These are phyloP conservation scores for Amphirosellinia nigrospora DNA, from an alignment of 495 filamentous ascomycete genomes.

Conservation along the genomic window DNA sequence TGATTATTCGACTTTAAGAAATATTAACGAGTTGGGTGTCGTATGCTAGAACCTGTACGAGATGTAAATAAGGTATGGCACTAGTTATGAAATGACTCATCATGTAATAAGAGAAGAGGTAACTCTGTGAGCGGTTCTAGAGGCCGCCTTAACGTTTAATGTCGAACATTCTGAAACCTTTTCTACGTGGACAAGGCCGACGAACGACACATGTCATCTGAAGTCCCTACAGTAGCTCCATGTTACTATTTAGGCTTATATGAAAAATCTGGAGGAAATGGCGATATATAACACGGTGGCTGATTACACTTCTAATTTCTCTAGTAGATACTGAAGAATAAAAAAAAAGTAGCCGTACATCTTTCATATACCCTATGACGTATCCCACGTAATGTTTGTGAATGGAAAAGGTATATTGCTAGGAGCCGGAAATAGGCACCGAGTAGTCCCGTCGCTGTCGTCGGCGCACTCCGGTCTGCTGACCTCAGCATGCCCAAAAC, in stretches of 20 bases:
- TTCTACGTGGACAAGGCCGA: background rate
- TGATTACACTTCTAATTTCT: background rate
- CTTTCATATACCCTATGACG: background rate
- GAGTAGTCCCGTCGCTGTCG: background rate
- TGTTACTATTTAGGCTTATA: too few species aligned
- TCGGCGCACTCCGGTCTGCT: conserved; percentile 3
- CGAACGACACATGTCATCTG: background rate
- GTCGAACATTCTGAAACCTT: background rate
- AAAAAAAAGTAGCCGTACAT: background rate
- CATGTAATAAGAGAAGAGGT: background rate
- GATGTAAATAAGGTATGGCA: too few species aligned
- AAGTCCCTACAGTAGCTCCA: background rate
- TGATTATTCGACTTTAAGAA: too few species aligned
- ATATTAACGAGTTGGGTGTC: too few species aligned
- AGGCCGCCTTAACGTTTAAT: background rate
- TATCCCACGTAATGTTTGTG: background rate
- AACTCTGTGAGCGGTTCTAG: background rate
- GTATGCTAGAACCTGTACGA: too few species aligned
- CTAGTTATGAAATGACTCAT: too few species aligned
- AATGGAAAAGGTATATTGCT: background rate
- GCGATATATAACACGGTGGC: background rate
- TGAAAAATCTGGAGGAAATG: background rate
- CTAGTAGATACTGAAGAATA: background rate
- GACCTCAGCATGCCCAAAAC: background rate
- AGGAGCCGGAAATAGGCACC: background rate